Percentiles rank a stretch among this genome's conserved stretches.
These are phyloP conservation scores for Diaporthe citriasiana DNA, from an alignment of 2,329 filamentous ascomycete genomes.

Conservation along the genomic window DNA sequence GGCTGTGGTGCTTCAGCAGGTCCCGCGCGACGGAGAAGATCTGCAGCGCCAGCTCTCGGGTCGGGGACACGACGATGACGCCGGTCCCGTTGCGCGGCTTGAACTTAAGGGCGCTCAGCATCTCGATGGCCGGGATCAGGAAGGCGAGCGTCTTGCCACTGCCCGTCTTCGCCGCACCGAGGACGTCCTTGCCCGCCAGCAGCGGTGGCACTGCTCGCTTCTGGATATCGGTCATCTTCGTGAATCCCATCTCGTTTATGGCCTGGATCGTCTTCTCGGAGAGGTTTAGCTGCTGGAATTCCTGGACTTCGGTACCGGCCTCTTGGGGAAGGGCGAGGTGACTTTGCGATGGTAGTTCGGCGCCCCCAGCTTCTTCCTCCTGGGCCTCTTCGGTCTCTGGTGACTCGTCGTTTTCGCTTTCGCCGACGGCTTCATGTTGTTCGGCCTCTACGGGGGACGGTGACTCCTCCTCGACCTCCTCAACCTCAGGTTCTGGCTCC, in stretches of 20 bases:
- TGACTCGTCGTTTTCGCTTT: constrained; percentile 38
- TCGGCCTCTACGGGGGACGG: constrained; percentile 45
- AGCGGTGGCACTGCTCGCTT: constrained; percentile 87
- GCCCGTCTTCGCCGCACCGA: constrained; percentile 96
- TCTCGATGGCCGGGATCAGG: constrained; percentile 93
- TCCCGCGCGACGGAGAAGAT: constrained; percentile 96
- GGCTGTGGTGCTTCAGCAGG: constrained; percentile 93
- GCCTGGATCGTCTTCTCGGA: constrained; percentile 91
- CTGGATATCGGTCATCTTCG: constrained; percentile 97
- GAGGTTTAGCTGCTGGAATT: constrained; percentile 86
- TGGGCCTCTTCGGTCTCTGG: constrained; percentile 47
- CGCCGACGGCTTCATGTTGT: constrained; percentile 41
- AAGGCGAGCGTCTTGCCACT: constrained; percentile 97
- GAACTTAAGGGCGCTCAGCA: constrained; percentile 90
- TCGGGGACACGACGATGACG: constrained; percentile 92
- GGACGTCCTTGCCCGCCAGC: constrained; percentile 89
- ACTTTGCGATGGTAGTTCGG: constrained; percentile 54
- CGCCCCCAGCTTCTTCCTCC: constrained; percentile 50
- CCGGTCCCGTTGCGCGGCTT: constrained; percentile 96
- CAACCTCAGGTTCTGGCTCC: constrained; percentile 39
- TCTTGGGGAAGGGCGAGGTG: constrained; percentile 67
- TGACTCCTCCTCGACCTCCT: constrained; percentile 40
- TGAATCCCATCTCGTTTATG: constrained; percentile 91
- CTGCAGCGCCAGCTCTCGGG: constrained; percentile 92
- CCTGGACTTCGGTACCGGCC: constrained; percentile 73